Evolutionary conservation across 306 rosid species (phyloP), one percentile per base, ranked within the genome.

Genomic region (Gynostemma pentaphyllum): DNA sequence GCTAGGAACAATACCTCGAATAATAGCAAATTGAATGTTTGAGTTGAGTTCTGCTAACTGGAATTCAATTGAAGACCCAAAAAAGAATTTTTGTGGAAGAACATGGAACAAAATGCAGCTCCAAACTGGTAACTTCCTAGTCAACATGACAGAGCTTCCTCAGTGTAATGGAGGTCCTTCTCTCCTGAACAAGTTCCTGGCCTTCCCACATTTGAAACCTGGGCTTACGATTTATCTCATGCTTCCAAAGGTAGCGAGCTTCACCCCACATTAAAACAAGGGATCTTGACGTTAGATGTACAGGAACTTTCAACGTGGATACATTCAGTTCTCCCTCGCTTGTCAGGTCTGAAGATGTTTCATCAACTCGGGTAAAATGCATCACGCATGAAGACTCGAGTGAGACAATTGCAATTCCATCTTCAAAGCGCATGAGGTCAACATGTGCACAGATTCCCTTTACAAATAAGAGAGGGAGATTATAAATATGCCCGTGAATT

Each of bases 371-470:
- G 27, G 85, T 80, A 64, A 92, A 92, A 70, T 88, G 81, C 98
- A 92, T 92, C 68, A 92, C 88, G 42, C 96, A 88, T 4, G 86
- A 45, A 0, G 98, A 88, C 70, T 88, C 90, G 6, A 92, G 63
- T 15, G 98, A 92, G 72, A 88, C 67, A 2, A 92, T 84, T 51
- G 90, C 96, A 76, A 92, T 92, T 48, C 84, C 98, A 69, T 92
- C 98, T 71, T 92, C 90, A 67, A 92, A 92, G 13, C 95, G 81
- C 79, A 92, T 45, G 16, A 92, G 90, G 63, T 88, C 96, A 15
- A 88, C 80, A 61, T 92, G 98, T 2, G 96, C 79, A 70, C 88
- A 70, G 16, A 92, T 92, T 3, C 96, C 98, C 83, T 84, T 71
- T 62, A 72, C 14, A 51, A 15, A 69, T 30, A 27, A 34, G 6